phyloP scores from a whole-genome alignment of 192 early-diverging fungal genomes.

The Coemansia umbellata region DNA sequence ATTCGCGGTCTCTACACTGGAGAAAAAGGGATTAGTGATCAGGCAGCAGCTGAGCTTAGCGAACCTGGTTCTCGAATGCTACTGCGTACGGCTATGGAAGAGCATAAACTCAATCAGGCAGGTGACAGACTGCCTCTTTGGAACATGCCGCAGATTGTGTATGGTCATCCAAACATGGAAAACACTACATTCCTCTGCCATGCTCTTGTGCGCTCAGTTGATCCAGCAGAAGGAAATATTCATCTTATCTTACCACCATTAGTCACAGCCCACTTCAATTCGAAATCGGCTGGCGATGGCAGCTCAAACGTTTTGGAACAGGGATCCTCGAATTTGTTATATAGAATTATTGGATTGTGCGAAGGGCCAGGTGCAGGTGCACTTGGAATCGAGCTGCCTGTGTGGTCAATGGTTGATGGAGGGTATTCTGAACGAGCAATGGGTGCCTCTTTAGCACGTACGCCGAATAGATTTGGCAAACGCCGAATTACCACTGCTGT shows the following conservation, averaged over 20 bases:
- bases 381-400: constrained; percentile 31
- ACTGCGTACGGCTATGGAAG: not conserved
- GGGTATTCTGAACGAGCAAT: constrained; percentile 43
- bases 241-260: constrained; percentile 57
- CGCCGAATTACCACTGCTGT: too few species aligned
- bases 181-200: constrained; percentile 59
- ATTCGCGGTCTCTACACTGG: constrained; percentile 16
- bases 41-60: constrained; percentile 26
- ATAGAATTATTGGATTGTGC: constrained; percentile 33
- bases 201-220: constrained; percentile 65
- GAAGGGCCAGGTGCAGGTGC: constrained; percentile 34
- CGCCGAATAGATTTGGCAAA: not conserved
- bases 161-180: constrained; percentile 31
- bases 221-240: constrained; percentile 52
- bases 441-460: constrained; percentile 9
- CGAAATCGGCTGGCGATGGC: not conserved
- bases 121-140: not conserved
- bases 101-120: not conserved
- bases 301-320: not conserved
- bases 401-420: constrained; percentile 36
- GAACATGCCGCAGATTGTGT: constrained; percentile 40
- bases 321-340: not conserved
- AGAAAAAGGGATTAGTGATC: constrained; percentile 21
- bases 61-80: constrained; percentile 27
- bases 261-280: not conserved